Percentiles rank a stretch among this genome's conserved stretches.
Conservation (phyloP, 2,329 filamentous ascomycete species). For the Penicillium sp. region DNA sequence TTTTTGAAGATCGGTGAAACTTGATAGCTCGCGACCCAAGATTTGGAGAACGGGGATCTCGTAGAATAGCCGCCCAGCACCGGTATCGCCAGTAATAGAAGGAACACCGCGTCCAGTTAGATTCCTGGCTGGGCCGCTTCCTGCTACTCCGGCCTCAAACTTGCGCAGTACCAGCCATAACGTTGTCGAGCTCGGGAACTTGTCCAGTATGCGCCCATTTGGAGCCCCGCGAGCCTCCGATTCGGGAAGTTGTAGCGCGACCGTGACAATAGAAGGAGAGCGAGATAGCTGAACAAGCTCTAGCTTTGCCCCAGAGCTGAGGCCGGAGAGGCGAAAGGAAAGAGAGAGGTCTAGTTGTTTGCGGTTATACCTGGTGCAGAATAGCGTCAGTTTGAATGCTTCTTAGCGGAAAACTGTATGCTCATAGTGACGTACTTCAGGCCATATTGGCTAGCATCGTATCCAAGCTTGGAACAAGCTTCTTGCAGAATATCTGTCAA, state of each 20-base stretch:
- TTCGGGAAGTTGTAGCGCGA: constrained; percentile 83
- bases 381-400: constrained; percentile 18
- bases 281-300: constrained; percentile 87
- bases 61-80: constrained; percentile 79
- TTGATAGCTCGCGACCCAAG: constrained; percentile 76
- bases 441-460: constrained; percentile 72
- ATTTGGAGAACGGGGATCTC: constrained; percentile 84
- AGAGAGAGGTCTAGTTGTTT: constrained; percentile 84
- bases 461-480: constrained; percentile 79
- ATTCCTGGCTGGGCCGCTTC: constrained; percentile 67
- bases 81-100: constrained; percentile 53
- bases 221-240: constrained; percentile 67
- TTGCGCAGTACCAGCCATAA: constrained; percentile 89
- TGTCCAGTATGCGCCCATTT: constrained; percentile 73
- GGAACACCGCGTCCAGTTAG: constrained; percentile 83
- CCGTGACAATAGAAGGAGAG: constrained; percentile 80
- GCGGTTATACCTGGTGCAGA: constrained; percentile 69
- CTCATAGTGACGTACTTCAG: constrained; percentile 67
- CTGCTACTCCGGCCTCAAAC: constrained; percentile 78
- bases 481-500: constrained; percentile 84
- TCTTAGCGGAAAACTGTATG: not conserved
- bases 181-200: constrained; percentile 84
- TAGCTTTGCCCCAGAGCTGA: constrained; percentile 83
- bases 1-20: constrained; percentile 83
- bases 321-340: constrained; percentile 79